phyloP scores from a whole-genome alignment of 2,329 filamentous ascomycete species.

The Colletotrichum melonis region DNA sequence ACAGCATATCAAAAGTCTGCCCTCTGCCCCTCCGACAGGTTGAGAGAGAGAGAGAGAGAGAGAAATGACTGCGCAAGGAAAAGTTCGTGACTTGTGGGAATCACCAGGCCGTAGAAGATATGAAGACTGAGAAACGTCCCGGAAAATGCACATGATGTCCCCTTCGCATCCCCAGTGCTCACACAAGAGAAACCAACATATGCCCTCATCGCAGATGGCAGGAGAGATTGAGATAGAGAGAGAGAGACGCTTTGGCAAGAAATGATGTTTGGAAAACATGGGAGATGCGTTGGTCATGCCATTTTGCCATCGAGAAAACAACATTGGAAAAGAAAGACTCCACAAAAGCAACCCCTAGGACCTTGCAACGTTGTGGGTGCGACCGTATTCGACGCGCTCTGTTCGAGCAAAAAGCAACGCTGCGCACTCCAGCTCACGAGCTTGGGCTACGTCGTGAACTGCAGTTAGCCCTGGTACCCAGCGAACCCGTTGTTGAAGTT shows the following conservation, averaged over 20 bases:
- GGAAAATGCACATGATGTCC: conserved; percentile 29
- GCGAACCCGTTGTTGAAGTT: conserved; percentile 72
- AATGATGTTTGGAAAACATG: conserved; percentile 32
- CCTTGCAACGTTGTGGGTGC: conserved; percentile 27
- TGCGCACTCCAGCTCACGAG: conserved; percentile 7
- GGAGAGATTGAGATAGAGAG: conserved; percentile 24
- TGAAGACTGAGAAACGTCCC: conserved; percentile 23
- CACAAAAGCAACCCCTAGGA: conserved; percentile 22
- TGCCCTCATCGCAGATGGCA: conserved; percentile 32
- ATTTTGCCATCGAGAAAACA: conserved; percentile 29
- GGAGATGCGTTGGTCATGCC: conserved; percentile 29
- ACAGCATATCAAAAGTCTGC: conserved; percentile 32
- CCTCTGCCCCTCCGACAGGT: conserved; percentile 26
- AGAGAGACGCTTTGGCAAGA: conserved; percentile 32
- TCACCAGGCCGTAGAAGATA: conserved; percentile 35
- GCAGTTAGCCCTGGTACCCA: conserved; percentile 69
- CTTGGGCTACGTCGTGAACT: background rate
- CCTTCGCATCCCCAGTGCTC: conserved; percentile 32
- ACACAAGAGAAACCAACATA: conserved; percentile 30
- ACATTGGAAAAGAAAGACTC: conserved; percentile 18
- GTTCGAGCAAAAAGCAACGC: conserved; percentile 16
- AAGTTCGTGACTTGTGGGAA: conserved; percentile 34
- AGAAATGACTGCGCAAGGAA: conserved; percentile 34
- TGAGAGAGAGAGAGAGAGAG: conserved; percentile 1
- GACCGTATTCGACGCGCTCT: conserved; percentile 17